Base-by-base conservation (phyloP, 2,329 filamentous ascomycete genomes). In the Pseudogymnoascus verrucosus region DNA sequence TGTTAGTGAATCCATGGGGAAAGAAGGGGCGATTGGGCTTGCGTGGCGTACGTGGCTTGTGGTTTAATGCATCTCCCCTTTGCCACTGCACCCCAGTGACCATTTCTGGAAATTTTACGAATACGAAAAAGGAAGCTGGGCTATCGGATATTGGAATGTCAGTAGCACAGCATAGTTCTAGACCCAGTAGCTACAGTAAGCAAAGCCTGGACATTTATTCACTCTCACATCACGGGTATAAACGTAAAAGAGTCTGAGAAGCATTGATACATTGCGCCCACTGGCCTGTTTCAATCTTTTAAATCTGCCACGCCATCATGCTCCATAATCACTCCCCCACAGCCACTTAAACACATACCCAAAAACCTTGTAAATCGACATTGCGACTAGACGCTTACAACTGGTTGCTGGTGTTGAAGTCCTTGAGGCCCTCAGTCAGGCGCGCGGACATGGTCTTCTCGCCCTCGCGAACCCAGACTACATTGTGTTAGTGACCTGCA, bases 361-460 rank as follows among this genome's bases (percentile, higher is more conserved):
- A 54, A 28, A 54, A 16, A 11, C n/a, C 44, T 26, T n/a, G 6
- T 54, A 54, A 54, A 11, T 31, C 47, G 14, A 31, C 47, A 8
- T 54, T 31, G 47, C 47, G 47, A 54, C 47, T 31, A 34, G 4
- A 5, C 39, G 64, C 61, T 85, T 90, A 96, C 78, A 93, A 79
- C 79, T 91, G 84, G 74, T 84, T 84, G 73, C 89, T 84, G 72
- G 90, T 85, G 82, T 95, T 93, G 85, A 99, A 99, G 83, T 98
- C 93, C 73, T 88, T 82, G 68, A 99, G 87, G 65, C 90, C 93
- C 76, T 88, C 86, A 71, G 85, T 75, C 69, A 97, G 86, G 78
- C 95, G 90, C 72, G 82, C 80, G 74, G 82, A 84, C 95, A 98
- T 99, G 74, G 89, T 92, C 88, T 97, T 96, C 87, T 99, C 95